Evolutionary conservation across 805 yeast genomes (phyloP).

Genomic region (Candida rishiriensis): DNA sequence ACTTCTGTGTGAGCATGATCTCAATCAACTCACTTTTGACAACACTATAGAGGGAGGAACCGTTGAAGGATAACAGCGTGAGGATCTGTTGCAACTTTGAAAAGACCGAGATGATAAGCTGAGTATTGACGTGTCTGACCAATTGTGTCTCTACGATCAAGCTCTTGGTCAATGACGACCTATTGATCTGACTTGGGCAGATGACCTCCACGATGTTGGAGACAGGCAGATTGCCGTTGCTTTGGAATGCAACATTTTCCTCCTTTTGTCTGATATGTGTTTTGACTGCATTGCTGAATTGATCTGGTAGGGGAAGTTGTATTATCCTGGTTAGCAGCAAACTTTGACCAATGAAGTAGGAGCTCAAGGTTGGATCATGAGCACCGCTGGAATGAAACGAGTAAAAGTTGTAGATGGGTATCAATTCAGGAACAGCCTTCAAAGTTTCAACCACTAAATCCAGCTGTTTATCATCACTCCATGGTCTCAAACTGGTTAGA

Average conservation of each 20-base stretch:
- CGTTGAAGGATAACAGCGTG: constrained; percentile 14
- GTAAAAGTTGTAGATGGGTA: constrained; percentile 64
- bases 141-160: constrained; percentile 46
- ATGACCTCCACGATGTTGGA: constrained; percentile 48
- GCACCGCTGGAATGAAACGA: constrained; percentile 56
- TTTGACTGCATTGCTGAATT: constrained; percentile 14
- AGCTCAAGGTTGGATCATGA: constrained; percentile 73
- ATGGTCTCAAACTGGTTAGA: constrained; percentile 66
- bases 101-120: constrained; percentile 50
- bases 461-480: constrained; percentile 68
- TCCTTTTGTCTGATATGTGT: background rate
- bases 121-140: constrained; percentile 60
- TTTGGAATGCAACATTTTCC: constrained; percentile 2
- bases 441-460: constrained; percentile 50
- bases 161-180: constrained; percentile 52
- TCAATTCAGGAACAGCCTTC: constrained; percentile 56
- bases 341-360: constrained; percentile 80
- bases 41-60: constrained; percentile 9
- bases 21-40: constrained; percentile 20
- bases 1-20: constrained; percentile 17
- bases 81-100: constrained; percentile 46
- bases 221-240: constrained; percentile 5
- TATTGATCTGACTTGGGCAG: constrained; percentile 61
- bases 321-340: constrained; percentile 56
- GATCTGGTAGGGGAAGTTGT: constrained; percentile 49